phyloP scores from a whole-genome alignment of 2,329 filamentous ascomycete species.

The Scytalidium lignicola region DNA sequence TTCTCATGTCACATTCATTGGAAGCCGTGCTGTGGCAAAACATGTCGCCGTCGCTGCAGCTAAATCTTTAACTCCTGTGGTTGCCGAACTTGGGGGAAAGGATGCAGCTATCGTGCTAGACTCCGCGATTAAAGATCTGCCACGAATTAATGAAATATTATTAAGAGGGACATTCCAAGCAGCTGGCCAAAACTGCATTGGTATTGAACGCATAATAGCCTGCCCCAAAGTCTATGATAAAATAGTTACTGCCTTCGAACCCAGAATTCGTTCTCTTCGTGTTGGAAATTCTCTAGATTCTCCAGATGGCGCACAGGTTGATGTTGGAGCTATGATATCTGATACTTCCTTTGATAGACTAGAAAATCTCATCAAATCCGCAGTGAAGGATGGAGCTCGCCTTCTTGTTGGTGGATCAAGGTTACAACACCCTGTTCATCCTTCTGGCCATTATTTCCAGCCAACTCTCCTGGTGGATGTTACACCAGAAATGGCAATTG shows the following conservation, averaged over 20 bases:
- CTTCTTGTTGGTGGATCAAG: slow-evolving; percentile 76
- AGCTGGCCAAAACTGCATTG: slow-evolving; percentile 95
- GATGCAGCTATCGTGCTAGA: slow-evolving; percentile 89
- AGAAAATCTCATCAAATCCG: slow-evolving; percentile 71
- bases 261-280: slow-evolving; percentile 68
- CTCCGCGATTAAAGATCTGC: slow-evolving; percentile 57
- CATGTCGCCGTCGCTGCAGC: slow-evolving; percentile 83
- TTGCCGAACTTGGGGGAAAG: slow-evolving; percentile 91
- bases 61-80: slow-evolving; percentile 78
- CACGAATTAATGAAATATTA: slow-evolving; percentile 73
- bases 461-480: slow-evolving; percentile 92
- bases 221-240: slow-evolving; percentile 69
- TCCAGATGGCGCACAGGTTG: slow-evolving; percentile 47
- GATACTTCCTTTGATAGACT: slow-evolving; percentile 68
- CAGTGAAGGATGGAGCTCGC: slow-evolving; percentile 71
- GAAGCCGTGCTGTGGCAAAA: slow-evolving; percentile 79
- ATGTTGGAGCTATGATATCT: slow-evolving; percentile 89
- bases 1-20: slow-evolving; percentile 92
- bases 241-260: slow-evolving; percentile 65
- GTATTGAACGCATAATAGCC: slow-evolving; percentile 88
- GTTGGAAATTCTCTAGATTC: slow-evolving; percentile 63
- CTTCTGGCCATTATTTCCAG: slow-evolving; percentile 82
- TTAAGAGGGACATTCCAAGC: slow-evolving; percentile 94
- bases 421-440: slow-evolving; percentile 65
- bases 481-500: slow-evolving; percentile 77